Evolutionary conservation across 106 monocot species (phyloP).

Genomic region (Allium cepa): DNA sequence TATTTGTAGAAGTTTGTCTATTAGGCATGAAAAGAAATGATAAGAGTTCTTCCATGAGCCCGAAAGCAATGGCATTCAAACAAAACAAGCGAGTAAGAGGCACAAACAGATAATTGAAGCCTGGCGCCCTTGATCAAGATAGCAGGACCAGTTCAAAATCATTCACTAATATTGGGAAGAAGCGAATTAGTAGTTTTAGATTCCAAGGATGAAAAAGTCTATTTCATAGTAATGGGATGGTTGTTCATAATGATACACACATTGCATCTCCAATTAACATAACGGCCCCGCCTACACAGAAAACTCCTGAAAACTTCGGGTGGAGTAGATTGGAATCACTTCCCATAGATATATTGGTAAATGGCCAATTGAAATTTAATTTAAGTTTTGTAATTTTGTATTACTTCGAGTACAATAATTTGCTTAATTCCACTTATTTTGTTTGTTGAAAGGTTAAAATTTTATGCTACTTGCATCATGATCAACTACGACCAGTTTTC

Average conservation of each 20-base stretch:
- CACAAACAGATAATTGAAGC: too few species aligned
- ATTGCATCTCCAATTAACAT: slow-evolving; percentile 7
- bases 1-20: too few species aligned
- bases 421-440: neutral
- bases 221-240: slow-evolving; percentile 4
- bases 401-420: neutral
- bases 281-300: slow-evolving; percentile 49
- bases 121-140: too few species aligned
- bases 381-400: too few species aligned
- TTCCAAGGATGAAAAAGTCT: slow-evolving; percentile 32
- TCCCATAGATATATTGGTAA: slow-evolving; percentile 83
- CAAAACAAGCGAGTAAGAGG: too few species aligned
- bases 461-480: slow-evolving; percentile 86
- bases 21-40: too few species aligned
- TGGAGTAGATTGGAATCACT: slow-evolving; percentile 80
- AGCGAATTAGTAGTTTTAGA: slow-evolving; percentile 38
- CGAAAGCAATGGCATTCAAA: slow-evolving; percentile 38
- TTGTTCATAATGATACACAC: slow-evolving; percentile 5
- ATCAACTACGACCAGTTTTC: slow-evolving; percentile 76
- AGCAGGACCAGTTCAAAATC: too few species aligned
- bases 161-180: too few species aligned
- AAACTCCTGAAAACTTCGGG: slow-evolving; percentile 31
- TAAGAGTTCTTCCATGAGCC: slow-evolving; percentile 9
- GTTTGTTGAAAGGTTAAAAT: slow-evolving; percentile 60
- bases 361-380: neutral